Evolutionary conservation across 2,329 filamentous ascomycete genomes (phyloP).

Genomic region (Exophiala sp.): DNA sequence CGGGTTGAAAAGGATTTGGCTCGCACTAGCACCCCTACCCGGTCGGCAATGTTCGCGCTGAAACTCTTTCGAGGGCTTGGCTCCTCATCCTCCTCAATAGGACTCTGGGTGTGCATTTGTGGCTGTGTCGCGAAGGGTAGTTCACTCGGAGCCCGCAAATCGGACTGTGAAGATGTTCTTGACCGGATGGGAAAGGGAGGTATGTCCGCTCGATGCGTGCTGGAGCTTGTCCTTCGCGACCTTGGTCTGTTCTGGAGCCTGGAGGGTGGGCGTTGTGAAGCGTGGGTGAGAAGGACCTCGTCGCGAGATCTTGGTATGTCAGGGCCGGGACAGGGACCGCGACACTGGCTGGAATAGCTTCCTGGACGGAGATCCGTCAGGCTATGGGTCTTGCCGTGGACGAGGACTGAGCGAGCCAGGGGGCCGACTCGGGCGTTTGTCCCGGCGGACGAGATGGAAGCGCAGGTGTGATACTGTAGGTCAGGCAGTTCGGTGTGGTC

Average conservation of each 20-base stretch:
- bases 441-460: conserved; percentile 1
- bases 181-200: not conserved
- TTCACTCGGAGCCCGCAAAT: not conserved
- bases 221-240: conserved; percentile 4
- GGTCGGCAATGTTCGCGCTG: conserved; percentile 4
- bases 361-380: not conserved
- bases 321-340: conserved; percentile 17
- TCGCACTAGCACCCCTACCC: conserved; percentile 8
- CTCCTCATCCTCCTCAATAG: conserved; percentile 4
- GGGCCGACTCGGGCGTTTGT: conserved; percentile 4
- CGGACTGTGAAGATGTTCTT: not conserved
- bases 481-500: conserved; percentile 69
- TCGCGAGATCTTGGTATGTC: conserved; percentile 17
- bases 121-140: not conserved
- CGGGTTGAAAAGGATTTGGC: conserved; percentile 8
- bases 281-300: conserved; percentile 6
- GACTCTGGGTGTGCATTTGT: not conserved
- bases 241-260: not conserved
- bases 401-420: conserved; percentile 12
- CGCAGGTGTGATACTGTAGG: conserved; percentile 41
- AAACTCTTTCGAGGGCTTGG: conserved; percentile 15
- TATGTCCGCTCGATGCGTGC: not conserved
- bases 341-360: conserved; percentile 15
- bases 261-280: not conserved
- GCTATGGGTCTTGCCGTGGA: not conserved